phyloP scores from a whole-genome alignment of 73 alveolate genomes.

The Paramecium sonneborni region DNA sequence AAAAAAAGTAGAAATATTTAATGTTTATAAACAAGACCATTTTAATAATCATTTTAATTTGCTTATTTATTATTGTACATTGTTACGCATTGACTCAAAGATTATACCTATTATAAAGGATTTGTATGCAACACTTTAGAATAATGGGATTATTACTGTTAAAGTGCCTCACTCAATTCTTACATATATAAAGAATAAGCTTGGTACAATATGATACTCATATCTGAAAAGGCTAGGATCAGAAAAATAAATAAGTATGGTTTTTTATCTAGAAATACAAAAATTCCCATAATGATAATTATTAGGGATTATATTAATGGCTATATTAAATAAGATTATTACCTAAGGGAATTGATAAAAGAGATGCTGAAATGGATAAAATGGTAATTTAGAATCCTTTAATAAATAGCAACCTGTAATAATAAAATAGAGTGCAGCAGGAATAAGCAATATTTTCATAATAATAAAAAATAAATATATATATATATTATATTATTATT shows the following conservation, averaged over 20 bases:
- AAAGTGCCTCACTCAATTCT: conserved; percentile 18
- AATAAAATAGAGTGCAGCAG: neutral
- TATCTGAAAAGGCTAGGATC: neutral
- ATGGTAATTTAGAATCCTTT: neutral
- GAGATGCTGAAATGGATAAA: neutral
- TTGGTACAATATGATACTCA: neutral
- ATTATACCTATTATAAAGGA: neutral
- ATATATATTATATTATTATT: neutral
- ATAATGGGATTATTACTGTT: neutral
- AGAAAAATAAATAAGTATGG: neutral
- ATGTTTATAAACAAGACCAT: neutral
- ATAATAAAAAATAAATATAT: too few species aligned
- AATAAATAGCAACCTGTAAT: neutral
- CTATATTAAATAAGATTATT: neutral
- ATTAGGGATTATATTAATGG: neutral
- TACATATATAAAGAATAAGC: neutral
- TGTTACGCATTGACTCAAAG: neutral
- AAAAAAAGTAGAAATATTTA: neutral
- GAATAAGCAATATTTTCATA: conserved; percentile 12
- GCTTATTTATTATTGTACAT: neutral
- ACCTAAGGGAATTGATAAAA: neutral
- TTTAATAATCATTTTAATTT: neutral
- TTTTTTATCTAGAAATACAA: neutral
- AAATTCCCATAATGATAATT: neutral
- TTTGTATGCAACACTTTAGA: neutral